Conservation (phyloP, 2,329 filamentous ascomycete genomes). For the Cytospora paraplurivora region DNA sequence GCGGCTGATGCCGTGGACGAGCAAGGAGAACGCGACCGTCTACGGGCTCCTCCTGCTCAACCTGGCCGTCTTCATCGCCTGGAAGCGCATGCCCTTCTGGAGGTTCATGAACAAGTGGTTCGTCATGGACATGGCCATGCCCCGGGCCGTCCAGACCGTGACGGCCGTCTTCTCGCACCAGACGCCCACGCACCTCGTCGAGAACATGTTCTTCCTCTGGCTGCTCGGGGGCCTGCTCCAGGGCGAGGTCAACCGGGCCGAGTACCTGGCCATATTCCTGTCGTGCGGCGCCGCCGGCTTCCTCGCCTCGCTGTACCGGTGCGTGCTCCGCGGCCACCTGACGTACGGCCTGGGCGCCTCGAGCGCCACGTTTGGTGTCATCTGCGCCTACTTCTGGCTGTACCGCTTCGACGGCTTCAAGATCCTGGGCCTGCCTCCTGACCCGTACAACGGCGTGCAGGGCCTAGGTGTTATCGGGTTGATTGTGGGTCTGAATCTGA, state of each 20-base stretch:
- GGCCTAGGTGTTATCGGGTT: conserved; percentile 57
- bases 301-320: conserved; percentile 56
- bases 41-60: conserved; percentile 63
- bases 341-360: conserved; percentile 65
- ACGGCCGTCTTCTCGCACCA: conserved; percentile 72
- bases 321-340: conserved; percentile 50
- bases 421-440: conserved; percentile 59
- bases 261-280: conserved; percentile 70
- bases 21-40: conserved; percentile 67
- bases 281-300: conserved; percentile 60
- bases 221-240: conserved; percentile 68
- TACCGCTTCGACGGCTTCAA: conserved; percentile 59
- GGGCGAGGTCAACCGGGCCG: conserved; percentile 68
- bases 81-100: conserved; percentile 69
- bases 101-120: conserved; percentile 68
- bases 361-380: conserved; percentile 62
- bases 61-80: conserved; percentile 55
- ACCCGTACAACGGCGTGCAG: conserved; percentile 53
- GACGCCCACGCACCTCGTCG: conserved; percentile 56
- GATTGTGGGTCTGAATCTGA: conserved; percentile 52
- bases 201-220: conserved; percentile 68
- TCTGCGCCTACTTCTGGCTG: conserved; percentile 63
- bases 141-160: conserved; percentile 62
- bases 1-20: conserved; percentile 61
- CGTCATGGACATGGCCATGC: conserved; percentile 64